phyloP scores from a whole-genome alignment of 2,329 filamentous ascomycete species.

The Aspergillus japonicus region DNA sequence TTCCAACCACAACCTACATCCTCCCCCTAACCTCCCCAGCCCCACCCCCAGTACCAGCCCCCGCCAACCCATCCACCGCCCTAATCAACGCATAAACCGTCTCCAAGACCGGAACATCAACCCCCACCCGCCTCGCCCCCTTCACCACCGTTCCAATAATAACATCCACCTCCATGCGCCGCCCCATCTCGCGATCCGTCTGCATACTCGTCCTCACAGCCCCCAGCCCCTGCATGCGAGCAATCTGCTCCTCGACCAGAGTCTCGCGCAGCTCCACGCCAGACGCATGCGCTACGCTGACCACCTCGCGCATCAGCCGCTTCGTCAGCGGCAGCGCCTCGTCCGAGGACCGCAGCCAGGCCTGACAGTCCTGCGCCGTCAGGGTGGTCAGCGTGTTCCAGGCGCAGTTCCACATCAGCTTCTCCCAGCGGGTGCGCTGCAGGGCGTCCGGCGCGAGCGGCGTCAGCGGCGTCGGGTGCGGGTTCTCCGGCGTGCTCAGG shows the following conservation, averaged over 20 bases:
- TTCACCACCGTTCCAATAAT: constrained; percentile 46
- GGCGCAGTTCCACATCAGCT: constrained; percentile 44
- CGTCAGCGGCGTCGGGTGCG: constrained; percentile 26
- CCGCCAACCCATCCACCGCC: constrained; percentile 24
- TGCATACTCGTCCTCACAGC: constrained; percentile 49
- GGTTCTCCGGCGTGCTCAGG: constrained; percentile 44
- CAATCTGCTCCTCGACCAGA: constrained; percentile 40
- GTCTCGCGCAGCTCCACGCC: constrained; percentile 39
- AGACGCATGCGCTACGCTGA: constrained; percentile 41
- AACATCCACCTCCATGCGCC: constrained; percentile 49
- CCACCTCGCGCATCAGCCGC: constrained; percentile 45
- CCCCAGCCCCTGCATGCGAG: constrained; percentile 41
- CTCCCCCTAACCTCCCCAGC: too few species aligned
- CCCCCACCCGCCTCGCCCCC: constrained; percentile 40
- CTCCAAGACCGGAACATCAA: constrained; percentile 42
- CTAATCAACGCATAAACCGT: constrained; percentile 37
- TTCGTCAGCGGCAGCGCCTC: constrained; percentile 42
- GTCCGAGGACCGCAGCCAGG: constrained; percentile 42
- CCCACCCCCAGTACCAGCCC: too few species aligned
- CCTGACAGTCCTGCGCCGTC: constrained; percentile 43
- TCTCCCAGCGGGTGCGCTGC: constrained; percentile 42
- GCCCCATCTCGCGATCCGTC: constrained; percentile 42
- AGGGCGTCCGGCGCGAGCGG: constrained; percentile 27
- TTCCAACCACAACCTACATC: too few species aligned
- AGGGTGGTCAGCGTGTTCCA: constrained; percentile 46